Percentiles rank a stretch among this genome's conserved stretches.
phyloP scores from a whole-genome alignment of 1,284 basidiomycete genomes.

The Irpex rosettiformis region DNA sequence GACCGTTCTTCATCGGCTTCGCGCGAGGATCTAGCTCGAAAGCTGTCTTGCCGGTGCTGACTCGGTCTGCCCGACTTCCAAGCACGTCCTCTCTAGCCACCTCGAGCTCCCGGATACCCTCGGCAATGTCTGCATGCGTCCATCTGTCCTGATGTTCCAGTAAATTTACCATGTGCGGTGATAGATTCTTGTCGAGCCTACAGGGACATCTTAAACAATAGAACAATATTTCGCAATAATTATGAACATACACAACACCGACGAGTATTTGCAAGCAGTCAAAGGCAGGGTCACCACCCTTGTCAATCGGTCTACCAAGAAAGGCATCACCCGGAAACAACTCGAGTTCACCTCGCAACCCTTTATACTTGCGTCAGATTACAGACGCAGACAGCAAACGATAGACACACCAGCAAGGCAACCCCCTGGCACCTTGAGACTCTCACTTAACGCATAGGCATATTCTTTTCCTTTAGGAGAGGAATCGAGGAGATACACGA shows the following conservation, averaged over 20 bases:
- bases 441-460: neutral
- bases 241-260: neutral
- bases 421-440: neutral
- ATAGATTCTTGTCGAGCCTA: too few relatives aligned
- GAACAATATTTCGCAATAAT: neutral
- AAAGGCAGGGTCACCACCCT: neutral
- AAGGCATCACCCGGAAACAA: neutral
- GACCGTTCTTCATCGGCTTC: neutral
- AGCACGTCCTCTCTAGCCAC: neutral
- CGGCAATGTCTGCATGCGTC: neutral
- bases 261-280: neutral
- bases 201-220: too few relatives aligned
- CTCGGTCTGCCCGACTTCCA: neutral
- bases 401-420: neutral
- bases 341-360: neutral
- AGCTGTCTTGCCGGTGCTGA: neutral
- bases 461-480: neutral
- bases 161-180: neutral
- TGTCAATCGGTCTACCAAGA: neutral
- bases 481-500: neutral
- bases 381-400: neutral
- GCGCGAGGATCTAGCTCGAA: neutral
- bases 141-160: neutral
- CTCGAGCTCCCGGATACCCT: neutral
- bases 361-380: neutral